A percentile compares a stretch with the other conserved stretches of the same genome.
Conservation (phyloP, 2,329 filamentous ascomycete species). For the Ophiocordyceps sinensis region DNA sequence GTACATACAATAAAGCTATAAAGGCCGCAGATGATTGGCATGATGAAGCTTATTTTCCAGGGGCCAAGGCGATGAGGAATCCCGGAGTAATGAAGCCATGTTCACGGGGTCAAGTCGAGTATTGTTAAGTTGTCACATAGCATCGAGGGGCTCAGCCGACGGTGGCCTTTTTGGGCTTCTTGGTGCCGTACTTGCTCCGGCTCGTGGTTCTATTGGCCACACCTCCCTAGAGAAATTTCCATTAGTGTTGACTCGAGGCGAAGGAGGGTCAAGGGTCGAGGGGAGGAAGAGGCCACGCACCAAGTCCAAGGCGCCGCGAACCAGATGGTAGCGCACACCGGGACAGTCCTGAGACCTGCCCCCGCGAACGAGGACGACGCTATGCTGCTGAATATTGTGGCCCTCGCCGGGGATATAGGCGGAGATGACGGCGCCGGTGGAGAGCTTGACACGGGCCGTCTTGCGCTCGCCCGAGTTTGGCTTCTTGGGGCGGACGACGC, state of each 20-base stretch:
- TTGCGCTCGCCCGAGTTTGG: constrained; percentile 97
- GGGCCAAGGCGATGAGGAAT: too few relatives aligned
- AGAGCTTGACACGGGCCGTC: constrained; percentile 80
- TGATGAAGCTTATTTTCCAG: too few relatives aligned
- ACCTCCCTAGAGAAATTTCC: constrained; percentile 52
- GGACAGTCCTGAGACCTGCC: constrained; percentile 94
- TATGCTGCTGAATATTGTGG: constrained; percentile 98
- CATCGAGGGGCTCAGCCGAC: constrained; percentile 22
- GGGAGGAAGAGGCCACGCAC: constrained; percentile 36
- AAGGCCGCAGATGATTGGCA: not conserved
- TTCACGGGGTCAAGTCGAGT: not conserved
- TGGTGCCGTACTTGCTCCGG: constrained; percentile 93
- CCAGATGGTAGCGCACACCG: constrained; percentile 90
- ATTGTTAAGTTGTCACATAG: too few relatives aligned
- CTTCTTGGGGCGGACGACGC: constrained; percentile 92
- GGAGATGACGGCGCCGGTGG: constrained; percentile 73
- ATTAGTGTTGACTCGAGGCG: too few relatives aligned
- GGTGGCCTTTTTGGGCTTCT: constrained; percentile 83
- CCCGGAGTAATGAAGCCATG: too few relatives aligned
- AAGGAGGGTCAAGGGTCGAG: not conserved
- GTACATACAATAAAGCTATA: constrained; percentile 8
- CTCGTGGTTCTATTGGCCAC: constrained; percentile 72
- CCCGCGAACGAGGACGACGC: constrained; percentile 88
- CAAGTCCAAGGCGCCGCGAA: constrained; percentile 84
- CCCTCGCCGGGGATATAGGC: constrained; percentile 96